Evolutionary conservation across 176 grass and related monocot species (phyloP), one percentile per base, ranked within the genome.

Genomic region (Alopecurus myosuroides): DNA sequence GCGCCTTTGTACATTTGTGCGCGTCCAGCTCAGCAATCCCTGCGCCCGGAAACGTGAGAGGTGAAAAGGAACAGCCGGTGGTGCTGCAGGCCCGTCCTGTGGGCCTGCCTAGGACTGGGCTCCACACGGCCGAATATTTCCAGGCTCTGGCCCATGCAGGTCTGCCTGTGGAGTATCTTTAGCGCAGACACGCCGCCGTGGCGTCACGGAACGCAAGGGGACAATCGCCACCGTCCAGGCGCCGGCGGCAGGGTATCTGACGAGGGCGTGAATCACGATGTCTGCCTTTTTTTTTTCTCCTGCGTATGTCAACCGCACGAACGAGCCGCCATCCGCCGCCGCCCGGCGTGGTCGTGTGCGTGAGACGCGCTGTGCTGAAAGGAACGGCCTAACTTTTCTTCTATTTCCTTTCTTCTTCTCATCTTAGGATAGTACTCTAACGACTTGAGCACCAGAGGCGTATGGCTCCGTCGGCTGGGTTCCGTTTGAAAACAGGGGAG

Each of bases 221-320:
- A 79, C 55, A 50, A 74, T 90, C 79, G 18, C 66, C 88, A 51
- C 81, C 85, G 85, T 84, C 81, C 68, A 84, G 37, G 35, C 17
- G 22, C 30, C 65, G 77, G 68, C 67, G 29, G 75, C 40, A 74
- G 26, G 3, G 20, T 33, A 84, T 83, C 89, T 37, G 44, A 80
- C 67, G 75, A 76, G 22, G 80, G 55, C 84, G 65, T 64, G 76
- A 36, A 82, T 66, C 55, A 64, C 65, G 79, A 64, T 9, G 66
- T n/a, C n/a, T n/a, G n/a, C n/a, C 55, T 56, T 0, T 36, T 65
- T 61, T 29, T 57, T 86, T 82, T 83, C 83, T 76, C 20, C 9
- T 9, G 13, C 44, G 30, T 3, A 46, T 46, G 46, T 49, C 46
- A 49, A 49, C 46, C 19, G 29, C 56, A 60, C 60, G 30, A 51